A percentile compares a stretch with the other conserved stretches of the same genome.
phyloP scores from a whole-genome alignment of 169 alveolate species.

The Plasmodium blacklocki region DNA sequence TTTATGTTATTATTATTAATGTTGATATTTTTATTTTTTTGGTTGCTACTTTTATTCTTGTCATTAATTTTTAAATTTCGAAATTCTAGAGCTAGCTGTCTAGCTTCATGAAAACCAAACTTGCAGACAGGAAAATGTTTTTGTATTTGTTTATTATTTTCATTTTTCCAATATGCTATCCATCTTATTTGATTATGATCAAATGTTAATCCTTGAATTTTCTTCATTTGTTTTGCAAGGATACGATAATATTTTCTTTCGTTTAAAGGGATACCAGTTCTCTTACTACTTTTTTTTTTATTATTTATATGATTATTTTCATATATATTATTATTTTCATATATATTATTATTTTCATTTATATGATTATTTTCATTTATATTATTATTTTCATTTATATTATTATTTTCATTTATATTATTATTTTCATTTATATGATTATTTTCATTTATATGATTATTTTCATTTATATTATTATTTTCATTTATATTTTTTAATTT shows the following conservation, averaged over 20 bases:
- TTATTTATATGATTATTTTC: not conserved
- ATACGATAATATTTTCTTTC: slow-evolving; percentile 80
- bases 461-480: too few relatives aligned
- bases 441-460: too few relatives aligned
- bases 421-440: too few relatives aligned
- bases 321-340: not conserved
- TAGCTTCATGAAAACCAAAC: slow-evolving; percentile 81
- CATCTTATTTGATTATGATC: slow-evolving; percentile 86
- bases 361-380: too few relatives aligned
- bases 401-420: too few relatives aligned
- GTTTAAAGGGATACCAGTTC: slow-evolving; percentile 82
- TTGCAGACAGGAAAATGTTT: slow-evolving; percentile 85
- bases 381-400: too few relatives aligned
- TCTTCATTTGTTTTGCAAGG: slow-evolving; percentile 78
- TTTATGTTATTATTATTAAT: not conserved
- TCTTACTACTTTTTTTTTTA: slow-evolving; percentile 47
- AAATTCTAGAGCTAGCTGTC: slow-evolving; percentile 82
- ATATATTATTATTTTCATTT: not conserved
- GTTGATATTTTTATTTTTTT: not conserved
- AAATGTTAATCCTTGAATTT: slow-evolving; percentile 84
- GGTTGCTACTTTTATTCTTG: not conserved
- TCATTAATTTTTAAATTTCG: slow-evolving; percentile 32
- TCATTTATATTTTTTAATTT: not conserved
- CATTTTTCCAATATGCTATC: slow-evolving; percentile 87
- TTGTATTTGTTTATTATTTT: slow-evolving; percentile 82